Evolutionary conservation across 2,329 filamentous ascomycete genomes (phyloP), one percentile per base, ranked within the genome.

Genomic region (Venturia nashicola): DNA sequence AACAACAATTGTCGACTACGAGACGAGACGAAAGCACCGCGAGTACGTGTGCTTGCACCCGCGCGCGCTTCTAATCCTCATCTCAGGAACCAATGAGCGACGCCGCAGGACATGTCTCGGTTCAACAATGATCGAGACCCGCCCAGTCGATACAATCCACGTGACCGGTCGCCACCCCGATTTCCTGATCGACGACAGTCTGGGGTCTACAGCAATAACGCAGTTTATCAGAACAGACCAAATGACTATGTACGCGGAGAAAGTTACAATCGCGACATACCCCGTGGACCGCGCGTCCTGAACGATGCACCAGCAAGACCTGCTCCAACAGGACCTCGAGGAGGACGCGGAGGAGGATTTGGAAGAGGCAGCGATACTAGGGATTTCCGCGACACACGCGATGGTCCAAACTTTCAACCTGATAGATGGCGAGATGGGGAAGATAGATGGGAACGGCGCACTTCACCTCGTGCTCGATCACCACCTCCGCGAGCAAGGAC

Each of bases 401-500:
- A 57, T 57, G 51, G 51, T 9, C 51, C 27, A 57, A 1, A 20
- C 7, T 59, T 55, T 20, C 32, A 40, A 44, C 39, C 40, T 23
- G 61, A 64, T 23, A 18, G 62, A 36, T 61, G 46, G 62, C 39
- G 51, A 40, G 62, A 64, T 27, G 54, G 44, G 1, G 62, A 54
- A 36, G 61, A 63, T 27, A 44, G 60, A 36, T 62, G 44, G 42
- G 55, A 60, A 36, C 14, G 51, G 36, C 51, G 51, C 32, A 57
- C 51, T 20, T 57, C 51, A 36, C 51, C 51, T 57, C 51, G 51
- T n/a, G 51, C 51, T 36, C 51, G 51, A 14, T 57, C 51, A 57
- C 61, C 83, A 27, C 87, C 86, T 14, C 86, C 78, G 54, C 76
- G 87, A 66, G 80, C 81, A 57, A 80, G 86, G 42, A 90, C 88